Conservation (phyloP, 2,329 filamentous ascomycete species). For the Tolypocladium guangdongense region DNA sequence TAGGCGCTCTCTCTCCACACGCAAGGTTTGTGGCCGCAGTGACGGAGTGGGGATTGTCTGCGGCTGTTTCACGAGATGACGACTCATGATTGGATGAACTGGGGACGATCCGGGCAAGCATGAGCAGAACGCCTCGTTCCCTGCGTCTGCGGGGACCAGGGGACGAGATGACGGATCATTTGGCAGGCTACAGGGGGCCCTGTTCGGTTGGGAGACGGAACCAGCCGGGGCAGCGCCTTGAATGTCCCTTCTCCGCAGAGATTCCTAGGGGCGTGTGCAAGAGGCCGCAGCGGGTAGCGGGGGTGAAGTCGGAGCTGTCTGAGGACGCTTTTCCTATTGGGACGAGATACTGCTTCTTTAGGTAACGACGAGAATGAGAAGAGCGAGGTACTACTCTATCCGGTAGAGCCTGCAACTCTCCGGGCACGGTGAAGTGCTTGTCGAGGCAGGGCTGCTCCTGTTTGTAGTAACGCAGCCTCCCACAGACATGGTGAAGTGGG, state of each 20-base stretch:
- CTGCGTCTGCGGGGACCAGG: conserved; percentile 14
- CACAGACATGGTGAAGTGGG: neutral
- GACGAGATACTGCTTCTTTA: conserved; percentile 20
- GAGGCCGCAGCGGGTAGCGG: neutral
- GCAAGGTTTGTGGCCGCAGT: conserved; percentile 14
- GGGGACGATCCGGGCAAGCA: conserved; percentile 19
- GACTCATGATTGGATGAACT: conserved; percentile 42
- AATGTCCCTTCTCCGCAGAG: neutral
- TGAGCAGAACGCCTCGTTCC: conserved; percentile 35
- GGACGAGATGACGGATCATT: conserved; percentile 6
- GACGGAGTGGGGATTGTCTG: conserved; percentile 16
- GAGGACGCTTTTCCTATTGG: conserved; percentile 21
- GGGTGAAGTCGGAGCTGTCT: conserved; percentile 1
- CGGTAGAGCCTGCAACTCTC: conserved; percentile 9
- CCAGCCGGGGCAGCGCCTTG: neutral
- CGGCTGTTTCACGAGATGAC: conserved; percentile 34
- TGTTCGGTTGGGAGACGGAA: neutral
- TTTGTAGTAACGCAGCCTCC: neutral
- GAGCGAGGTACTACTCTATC: conserved; percentile 10
- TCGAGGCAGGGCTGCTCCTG: neutral
- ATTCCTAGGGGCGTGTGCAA: neutral
- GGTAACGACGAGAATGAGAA: conserved; percentile 12
- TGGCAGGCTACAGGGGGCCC: conserved; percentile 10
- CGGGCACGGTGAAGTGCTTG: conserved; percentile 9
- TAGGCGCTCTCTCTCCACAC: conserved; percentile 14